Base-by-base conservation (phyloP, 2,329 filamentous ascomycete genomes). In the Sporothrix phasma region DNA sequence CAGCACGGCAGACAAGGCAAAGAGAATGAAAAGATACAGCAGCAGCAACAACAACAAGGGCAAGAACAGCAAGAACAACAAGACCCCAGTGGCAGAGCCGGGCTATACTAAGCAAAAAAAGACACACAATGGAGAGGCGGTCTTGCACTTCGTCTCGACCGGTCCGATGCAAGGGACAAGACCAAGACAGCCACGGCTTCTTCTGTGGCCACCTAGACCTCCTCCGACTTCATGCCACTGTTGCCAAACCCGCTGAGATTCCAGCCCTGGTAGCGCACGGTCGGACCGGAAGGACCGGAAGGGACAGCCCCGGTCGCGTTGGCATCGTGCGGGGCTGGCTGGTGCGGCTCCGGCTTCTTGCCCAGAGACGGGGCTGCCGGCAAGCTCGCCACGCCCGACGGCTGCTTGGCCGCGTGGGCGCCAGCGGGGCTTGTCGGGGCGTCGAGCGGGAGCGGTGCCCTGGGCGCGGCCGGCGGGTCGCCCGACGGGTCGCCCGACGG, bases 221-320 rank as follows among this genome's bases (percentile, higher is more conserved):
- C 74, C 64, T 69, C 71, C 29, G 72, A 69, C 69, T 74, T 73
- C 62, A 75, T 72, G 64, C 74, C 74, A 53, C 74, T 74, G 67
- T 76, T 75, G 62, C 76, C 74, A 71, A 78, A 75, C 69, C 74
- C 75, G 66, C 72, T 73, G 41, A 74, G 67, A 67, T 77, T 75
- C 77, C 75, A 76, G 51, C 73, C 74, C 58, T 74, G 71, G 66
- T 76, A 77, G 63, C 73, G 74, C 45, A 70, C 69, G 17, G 70
- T 67, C 49, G 70, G 65, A 17, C 69, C 46, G 5, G 53, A n/a
- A 29, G 19, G 31, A 5, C 19, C 17, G 6, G 34, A 37, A 11
- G 24, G 54, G 2, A 15, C n/a, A 5, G 49, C 13, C 6, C 19
- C 51, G 8, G 22, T 47, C 7, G 29, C 15, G 26, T 34, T 19